A percentile compares a stretch with the other conserved stretches of the same genome.
phyloP scores from a whole-genome alignment of 2,329 filamentous ascomycete species.

The Diaporthe sp. region DNA sequence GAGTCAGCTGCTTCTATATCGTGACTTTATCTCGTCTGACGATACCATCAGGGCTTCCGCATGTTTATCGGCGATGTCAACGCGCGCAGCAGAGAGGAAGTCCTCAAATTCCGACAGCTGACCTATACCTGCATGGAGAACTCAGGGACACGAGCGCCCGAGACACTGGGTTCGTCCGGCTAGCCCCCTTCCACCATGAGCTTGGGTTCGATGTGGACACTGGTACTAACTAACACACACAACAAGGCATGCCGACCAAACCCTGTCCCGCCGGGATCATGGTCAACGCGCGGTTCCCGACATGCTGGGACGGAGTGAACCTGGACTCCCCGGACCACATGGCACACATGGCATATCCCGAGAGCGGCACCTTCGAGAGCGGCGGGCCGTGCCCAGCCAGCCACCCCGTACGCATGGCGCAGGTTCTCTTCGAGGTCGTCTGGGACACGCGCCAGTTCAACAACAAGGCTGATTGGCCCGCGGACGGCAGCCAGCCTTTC shows the following conservation, averaged over 20 bases:
- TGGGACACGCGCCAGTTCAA: slow-evolving; percentile 56
- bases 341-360: slow-evolving; percentile 50
- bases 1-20: neutral
- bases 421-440: slow-evolving; percentile 58
- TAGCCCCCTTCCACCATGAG: slow-evolving; percentile 22
- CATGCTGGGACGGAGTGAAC: slow-evolving; percentile 51
- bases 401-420: slow-evolving; percentile 52
- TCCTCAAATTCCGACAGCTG: slow-evolving; percentile 52
- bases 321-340: slow-evolving; percentile 49
- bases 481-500: slow-evolving; percentile 50
- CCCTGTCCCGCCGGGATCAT: slow-evolving; percentile 53
- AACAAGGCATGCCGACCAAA: slow-evolving; percentile 47
- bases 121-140: slow-evolving; percentile 52
- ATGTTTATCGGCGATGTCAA: slow-evolving; percentile 57
- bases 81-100: slow-evolving; percentile 47
- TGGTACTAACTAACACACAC: neutral
- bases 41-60: slow-evolving; percentile 53
- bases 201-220: neutral
- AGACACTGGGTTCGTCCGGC: slow-evolving; percentile 53
- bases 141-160: slow-evolving; percentile 42
- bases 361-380: slow-evolving; percentile 31
- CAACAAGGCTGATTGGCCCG: slow-evolving; percentile 51
- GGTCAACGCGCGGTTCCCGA: slow-evolving; percentile 45
- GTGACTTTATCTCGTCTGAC: neutral
- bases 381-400: slow-evolving; percentile 47